Conservation (phyloP, 2,329 filamentous ascomycete species). For the Diplodia seriata region DNA sequence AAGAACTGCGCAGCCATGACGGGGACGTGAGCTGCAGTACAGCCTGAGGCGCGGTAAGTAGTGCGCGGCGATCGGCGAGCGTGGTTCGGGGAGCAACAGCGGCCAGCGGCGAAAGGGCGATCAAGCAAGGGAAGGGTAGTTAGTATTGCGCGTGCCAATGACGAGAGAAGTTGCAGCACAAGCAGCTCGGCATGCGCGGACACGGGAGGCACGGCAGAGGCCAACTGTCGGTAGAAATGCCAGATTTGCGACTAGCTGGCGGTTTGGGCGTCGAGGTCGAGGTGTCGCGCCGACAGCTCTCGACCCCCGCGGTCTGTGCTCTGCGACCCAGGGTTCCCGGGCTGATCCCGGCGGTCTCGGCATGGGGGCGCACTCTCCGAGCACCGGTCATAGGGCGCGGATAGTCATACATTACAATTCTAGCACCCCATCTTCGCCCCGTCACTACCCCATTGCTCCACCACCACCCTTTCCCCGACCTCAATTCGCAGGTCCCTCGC, state of each 20-base stretch:
- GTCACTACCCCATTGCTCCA: slow-evolving; percentile 27
- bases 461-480: slow-evolving; percentile 5
- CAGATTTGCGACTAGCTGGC: background rate
- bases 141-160: slow-evolving; percentile 30
- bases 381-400: slow-evolving; percentile 17
- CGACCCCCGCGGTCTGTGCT: slow-evolving; percentile 12
- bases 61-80: slow-evolving; percentile 39
- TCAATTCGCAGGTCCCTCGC: slow-evolving; percentile 6
- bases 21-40: slow-evolving; percentile 35
- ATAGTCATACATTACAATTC: slow-evolving; percentile 27
- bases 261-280: slow-evolving; percentile 9
- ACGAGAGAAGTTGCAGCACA: slow-evolving; percentile 2
- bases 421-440: slow-evolving; percentile 23
- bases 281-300: slow-evolving; percentile 25
- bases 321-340: background rate
- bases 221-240: background rate
- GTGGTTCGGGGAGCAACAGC: slow-evolving; percentile 32
- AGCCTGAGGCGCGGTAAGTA: slow-evolving; percentile 4
- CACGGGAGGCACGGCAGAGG: slow-evolving; percentile 12
- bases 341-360: slow-evolving; percentile 3
- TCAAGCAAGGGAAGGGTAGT: slow-evolving; percentile 28
- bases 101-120: slow-evolving; percentile 25
- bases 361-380: slow-evolving; percentile 18
- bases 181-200: slow-evolving; percentile 16
- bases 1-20: slow-evolving; percentile 76